These are phyloP conservation scores for Clitocybe nebularis DNA, from an alignment of 1,284 basidiomycete species.

Conservation along the genomic window DNA sequence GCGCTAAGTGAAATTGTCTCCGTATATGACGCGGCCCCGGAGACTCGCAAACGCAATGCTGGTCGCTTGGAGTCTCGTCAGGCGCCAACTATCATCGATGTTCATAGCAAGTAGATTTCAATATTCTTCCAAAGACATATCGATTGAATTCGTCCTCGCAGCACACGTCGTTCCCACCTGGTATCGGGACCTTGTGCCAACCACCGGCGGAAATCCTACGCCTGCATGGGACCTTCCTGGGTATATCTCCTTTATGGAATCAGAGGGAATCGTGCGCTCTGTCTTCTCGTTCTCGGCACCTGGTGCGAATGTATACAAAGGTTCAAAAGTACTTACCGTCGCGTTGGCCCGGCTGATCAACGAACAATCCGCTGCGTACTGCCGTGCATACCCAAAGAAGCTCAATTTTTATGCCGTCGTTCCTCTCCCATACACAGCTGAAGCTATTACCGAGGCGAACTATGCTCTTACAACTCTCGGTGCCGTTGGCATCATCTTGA, in stretches of 20 bases:
- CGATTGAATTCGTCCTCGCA: constrained; percentile 6
- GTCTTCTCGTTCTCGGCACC: constrained; percentile 30
- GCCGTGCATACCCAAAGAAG: constrained; percentile 22
- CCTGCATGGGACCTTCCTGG: constrained; percentile 25
- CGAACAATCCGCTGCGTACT: constrained; percentile 29
- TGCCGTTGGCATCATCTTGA: constrained; percentile 28
- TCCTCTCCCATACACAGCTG: constrained; percentile 28
- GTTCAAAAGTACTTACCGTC: constrained; percentile 23
- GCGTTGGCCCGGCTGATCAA: constrained; percentile 33
- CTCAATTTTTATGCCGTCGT: constrained; percentile 31
- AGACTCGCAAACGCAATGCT: constrained; percentile 6
- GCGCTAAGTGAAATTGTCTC: constrained; percentile 24
- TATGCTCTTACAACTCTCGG: constrained; percentile 28
- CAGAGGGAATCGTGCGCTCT: constrained; percentile 24
- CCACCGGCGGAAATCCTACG: constrained; percentile 26
- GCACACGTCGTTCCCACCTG: constrained; percentile 30
- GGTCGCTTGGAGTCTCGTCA: constrained; percentile 14
- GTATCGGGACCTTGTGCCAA: constrained; percentile 28
- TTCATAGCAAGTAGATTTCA: constrained; percentile 21
- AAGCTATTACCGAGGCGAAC: constrained; percentile 27
- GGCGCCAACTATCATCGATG: constrained; percentile 24
- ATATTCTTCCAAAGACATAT: background rate
- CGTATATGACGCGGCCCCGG: constrained; percentile 13
- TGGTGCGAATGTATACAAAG: constrained; percentile 27
- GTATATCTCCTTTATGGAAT: constrained; percentile 27